Conservation (phyloP, 2,329 filamentous ascomycete species). For the Ramichloridium luteum region DNA sequence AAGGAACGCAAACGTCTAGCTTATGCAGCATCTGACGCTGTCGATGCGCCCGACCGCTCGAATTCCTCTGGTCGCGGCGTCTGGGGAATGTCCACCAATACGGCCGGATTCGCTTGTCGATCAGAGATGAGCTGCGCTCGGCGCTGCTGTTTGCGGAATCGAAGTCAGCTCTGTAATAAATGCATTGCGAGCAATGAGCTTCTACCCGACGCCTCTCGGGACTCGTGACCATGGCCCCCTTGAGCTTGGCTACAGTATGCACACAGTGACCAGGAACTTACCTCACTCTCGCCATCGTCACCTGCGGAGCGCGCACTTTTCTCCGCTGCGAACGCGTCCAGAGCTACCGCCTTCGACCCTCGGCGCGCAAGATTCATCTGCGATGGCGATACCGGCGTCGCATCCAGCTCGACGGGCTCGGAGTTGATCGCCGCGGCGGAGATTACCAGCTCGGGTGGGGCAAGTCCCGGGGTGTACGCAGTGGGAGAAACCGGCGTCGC, state of each 20-base stretch:
- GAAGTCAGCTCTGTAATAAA: conserved; percentile 1
- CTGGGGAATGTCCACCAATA: conserved; percentile 34
- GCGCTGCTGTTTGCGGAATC: too few relatives aligned
- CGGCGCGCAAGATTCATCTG: conserved; percentile 7
- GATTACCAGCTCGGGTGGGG: conserved; percentile 29
- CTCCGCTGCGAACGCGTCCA: conserved; percentile 10
- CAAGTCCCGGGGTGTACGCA: too few relatives aligned
- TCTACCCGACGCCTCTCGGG: conserved; percentile 1
- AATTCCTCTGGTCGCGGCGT: conserved; percentile 35
- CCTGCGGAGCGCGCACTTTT: neutral
- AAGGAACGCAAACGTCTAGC: too few relatives aligned
- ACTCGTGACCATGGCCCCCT: neutral
- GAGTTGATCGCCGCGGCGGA: conserved; percentile 31
- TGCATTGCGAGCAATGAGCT: too few relatives aligned
- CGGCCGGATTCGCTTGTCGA: conserved; percentile 31
- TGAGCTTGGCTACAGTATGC: too few relatives aligned
- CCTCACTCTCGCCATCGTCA: too few relatives aligned
- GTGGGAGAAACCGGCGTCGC: too few relatives aligned
- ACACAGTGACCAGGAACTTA: conserved; percentile 2
- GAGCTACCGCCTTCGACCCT: conserved; percentile 9
- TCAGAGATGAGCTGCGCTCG: conserved; percentile 27
- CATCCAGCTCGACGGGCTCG: conserved; percentile 34
- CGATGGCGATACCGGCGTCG: conserved; percentile 22
- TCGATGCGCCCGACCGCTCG: conserved; percentile 20
- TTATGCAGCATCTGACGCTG: too few relatives aligned